These are phyloP conservation scores for Plasmopara muralis DNA, from an alignment of 352 stramenopile species.

Conservation along the genomic window DNA sequence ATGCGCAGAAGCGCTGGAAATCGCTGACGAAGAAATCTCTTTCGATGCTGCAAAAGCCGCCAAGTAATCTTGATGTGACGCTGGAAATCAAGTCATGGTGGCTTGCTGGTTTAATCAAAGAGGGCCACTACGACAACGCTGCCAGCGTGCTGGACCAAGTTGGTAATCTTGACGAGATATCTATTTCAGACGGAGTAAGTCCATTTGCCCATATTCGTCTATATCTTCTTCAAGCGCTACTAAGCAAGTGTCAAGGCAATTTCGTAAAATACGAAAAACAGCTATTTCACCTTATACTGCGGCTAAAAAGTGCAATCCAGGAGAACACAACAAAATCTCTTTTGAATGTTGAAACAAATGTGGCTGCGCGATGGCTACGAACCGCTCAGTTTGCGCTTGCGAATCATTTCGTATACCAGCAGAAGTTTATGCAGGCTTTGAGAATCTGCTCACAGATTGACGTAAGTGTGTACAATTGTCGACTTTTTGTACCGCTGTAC, in stretches of 20 bases:
- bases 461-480: constrained; percentile 21
- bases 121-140: constrained; percentile 70
- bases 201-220: constrained; percentile 56
- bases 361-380: constrained; percentile 43
- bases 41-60: constrained; percentile 59
- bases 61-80: constrained; percentile 35
- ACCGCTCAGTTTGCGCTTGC: constrained; percentile 59
- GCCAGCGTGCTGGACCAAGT: constrained; percentile 70
- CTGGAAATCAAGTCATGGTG: constrained; percentile 79
- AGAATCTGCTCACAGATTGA: constrained; percentile 62
- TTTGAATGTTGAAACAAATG: constrained; percentile 29
- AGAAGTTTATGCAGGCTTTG: constrained; percentile 62
- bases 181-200: constrained; percentile 11
- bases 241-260: constrained; percentile 68
- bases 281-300: constrained; percentile 45
- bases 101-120: constrained; percentile 72
- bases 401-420: constrained; percentile 64
- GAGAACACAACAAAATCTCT: constrained; percentile 21
- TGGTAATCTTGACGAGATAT: constrained; percentile 44
- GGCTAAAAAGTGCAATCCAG: constrained; percentile 27
- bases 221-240: constrained; percentile 50
- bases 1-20: constrained; percentile 63
- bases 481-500: not conserved
- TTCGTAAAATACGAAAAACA: constrained; percentile 54
- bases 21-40: constrained; percentile 68